Base-by-base conservation (phyloP, 495 filamentous ascomycete species). In the Tetracladium setigerum region DNA sequence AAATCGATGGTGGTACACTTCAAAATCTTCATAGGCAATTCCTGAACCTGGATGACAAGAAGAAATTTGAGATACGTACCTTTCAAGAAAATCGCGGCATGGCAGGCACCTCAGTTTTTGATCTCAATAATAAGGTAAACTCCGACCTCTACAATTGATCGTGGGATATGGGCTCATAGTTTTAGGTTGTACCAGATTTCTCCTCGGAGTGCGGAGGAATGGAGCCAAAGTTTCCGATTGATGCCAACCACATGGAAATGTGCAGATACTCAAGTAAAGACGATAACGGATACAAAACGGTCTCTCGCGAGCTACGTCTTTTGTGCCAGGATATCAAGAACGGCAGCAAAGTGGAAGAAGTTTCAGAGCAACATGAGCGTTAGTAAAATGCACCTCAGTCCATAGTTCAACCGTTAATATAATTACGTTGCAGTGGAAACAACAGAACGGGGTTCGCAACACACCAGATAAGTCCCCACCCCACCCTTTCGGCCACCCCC, bases 211-310 rank as follows among this genome's bases (percentile, higher is more conserved):
- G 24, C 12, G 41, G 24, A 44, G n/a, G 24, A 10, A 24, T 12
- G 12, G 24, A 44, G 24, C n/a, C n/a, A n/a, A n/a, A n/a, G n/a
- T n/a, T n/a, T n/a, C 27, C 47, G 31, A 49, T 54, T 32, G 19
- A 22, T 2, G 14, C 38, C 6, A 50, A 54, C 30, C 50, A 54
- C 27, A 43, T 44, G 32, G 46, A 54, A 3, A 54, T 54, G 16
- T 48, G 44, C 39, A 24, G 40, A 2, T 54, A 50, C 18, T 44
- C 9, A 4, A 31, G 35, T 16, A 11, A 12, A 3, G 18, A 18
- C n/a, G 50, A 54, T 34, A 5, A 27, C 19, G 39, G 35, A 15
- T 54, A 54, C 30, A 37, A 37, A 14, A 39, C 30, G 14, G 47
- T 50, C 24, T 7, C 24, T 44, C 40, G 11, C 8, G 47, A 30